Conservation (phyloP, 257 asterid genomes). For the Salvia rosmarinus region DNA sequence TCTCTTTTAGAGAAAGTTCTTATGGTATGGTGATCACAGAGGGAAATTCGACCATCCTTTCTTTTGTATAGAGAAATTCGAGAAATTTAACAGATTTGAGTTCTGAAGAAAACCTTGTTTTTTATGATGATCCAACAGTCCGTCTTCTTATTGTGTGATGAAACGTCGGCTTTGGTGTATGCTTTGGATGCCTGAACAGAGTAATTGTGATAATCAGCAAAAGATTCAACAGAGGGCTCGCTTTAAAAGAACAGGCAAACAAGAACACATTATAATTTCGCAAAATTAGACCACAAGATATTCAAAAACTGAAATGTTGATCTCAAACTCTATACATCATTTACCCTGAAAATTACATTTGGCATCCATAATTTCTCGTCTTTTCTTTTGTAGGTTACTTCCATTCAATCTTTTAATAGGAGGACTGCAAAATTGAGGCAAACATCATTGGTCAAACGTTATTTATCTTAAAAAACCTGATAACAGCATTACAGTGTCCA, state of each 20-base stretch:
- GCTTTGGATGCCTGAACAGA: slow-evolving; percentile 52
- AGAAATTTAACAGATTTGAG: slow-evolving; percentile 12
- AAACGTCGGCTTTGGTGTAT: slow-evolving; percentile 72
- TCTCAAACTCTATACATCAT: background rate
- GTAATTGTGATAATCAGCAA: slow-evolving; percentile 11
- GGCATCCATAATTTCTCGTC: background rate
- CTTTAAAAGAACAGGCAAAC: background rate
- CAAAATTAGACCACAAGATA: background rate
- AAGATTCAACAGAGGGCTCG: background rate
- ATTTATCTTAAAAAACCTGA: background rate
- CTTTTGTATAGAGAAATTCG: background rate
- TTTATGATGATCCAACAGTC: slow-evolving; percentile 98
- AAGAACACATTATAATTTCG: background rate
- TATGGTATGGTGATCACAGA: slow-evolving; percentile 1
- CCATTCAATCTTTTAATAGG: background rate
- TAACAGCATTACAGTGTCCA: background rate
- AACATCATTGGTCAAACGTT: background rate
- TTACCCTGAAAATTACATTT: background rate
- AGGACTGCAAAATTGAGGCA: background rate
- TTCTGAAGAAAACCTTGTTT: slow-evolving; percentile 60
- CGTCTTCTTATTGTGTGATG: slow-evolving; percentile 75
- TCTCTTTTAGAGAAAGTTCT: slow-evolving; percentile 1
- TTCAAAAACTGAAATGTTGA: background rate
- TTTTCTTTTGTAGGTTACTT: background rate
- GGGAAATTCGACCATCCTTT: background rate